These are phyloP conservation scores for Umbellularia californica DNA, from an alignment of 164 flowering plant species.

Conservation along the genomic window DNA sequence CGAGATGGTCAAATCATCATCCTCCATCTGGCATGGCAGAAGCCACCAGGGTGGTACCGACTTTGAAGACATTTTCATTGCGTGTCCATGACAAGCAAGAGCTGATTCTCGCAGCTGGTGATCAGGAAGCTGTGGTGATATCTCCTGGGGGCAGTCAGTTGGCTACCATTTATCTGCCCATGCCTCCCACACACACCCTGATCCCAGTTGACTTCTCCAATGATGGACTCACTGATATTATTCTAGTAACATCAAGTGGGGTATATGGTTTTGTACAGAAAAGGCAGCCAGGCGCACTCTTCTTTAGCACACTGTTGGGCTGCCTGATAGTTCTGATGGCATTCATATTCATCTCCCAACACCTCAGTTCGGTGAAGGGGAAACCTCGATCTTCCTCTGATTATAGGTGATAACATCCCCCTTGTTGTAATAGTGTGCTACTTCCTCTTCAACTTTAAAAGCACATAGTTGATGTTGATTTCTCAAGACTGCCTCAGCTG, in stretches of 20 bases:
- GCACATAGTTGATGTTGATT: background rate
- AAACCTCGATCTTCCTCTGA: slow-evolving; percentile 71
- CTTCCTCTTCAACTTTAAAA: background rate
- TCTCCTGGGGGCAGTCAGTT: slow-evolving; percentile 82
- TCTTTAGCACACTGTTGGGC: slow-evolving; percentile 95
- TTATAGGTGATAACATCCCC: slow-evolving; percentile 17
- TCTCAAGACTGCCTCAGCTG: background rate
- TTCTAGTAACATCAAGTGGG: slow-evolving; percentile 77
- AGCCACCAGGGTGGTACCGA: slow-evolving; percentile 61
- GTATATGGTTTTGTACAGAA: slow-evolving; percentile 95
- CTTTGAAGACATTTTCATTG: slow-evolving; percentile 60
- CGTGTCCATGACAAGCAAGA: slow-evolving; percentile 52
- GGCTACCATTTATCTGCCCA: slow-evolving; percentile 71
- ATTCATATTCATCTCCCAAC: slow-evolving; percentile 77
- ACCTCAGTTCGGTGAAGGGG: slow-evolving; percentile 70
- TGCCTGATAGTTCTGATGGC: slow-evolving; percentile 95
- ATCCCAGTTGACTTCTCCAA: slow-evolving; percentile 76
- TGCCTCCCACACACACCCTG: slow-evolving; percentile 80
- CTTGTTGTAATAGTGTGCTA: background rate
- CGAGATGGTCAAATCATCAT: slow-evolving; percentile 95
- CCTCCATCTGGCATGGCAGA: slow-evolving; percentile 87
- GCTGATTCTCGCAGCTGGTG: slow-evolving; percentile 87
- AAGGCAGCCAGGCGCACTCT: slow-evolving; percentile 95
- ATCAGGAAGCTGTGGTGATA: slow-evolving; percentile 78
- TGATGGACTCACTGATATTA: slow-evolving; percentile 92